Evolutionary conservation across 495 filamentous ascomycete species (phyloP).

Genomic region (Penicillium verhagenii): DNA sequence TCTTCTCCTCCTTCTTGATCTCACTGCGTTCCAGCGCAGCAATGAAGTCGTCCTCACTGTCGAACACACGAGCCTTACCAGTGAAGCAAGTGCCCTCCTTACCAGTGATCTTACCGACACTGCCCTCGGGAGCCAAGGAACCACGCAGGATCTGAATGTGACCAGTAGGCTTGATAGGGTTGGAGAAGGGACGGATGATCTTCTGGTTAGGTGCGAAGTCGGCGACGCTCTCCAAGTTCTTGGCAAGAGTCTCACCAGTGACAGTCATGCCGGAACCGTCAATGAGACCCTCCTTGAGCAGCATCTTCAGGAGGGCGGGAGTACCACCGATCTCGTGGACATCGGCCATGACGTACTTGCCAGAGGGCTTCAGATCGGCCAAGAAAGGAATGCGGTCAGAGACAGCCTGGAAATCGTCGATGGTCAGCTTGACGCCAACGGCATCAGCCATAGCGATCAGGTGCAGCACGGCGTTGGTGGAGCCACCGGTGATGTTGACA

Average conservation of each 20-base stretch:
- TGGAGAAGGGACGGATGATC: conserved; percentile 86
- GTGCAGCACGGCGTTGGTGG: conserved; percentile 96
- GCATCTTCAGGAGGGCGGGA: conserved; percentile 84
- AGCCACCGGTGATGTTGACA: conserved; percentile 92
- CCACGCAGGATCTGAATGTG: conserved; percentile 97
- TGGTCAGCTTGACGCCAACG: conserved; percentile 88
- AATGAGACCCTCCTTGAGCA: conserved; percentile 86
- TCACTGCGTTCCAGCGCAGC: conserved; percentile 72
- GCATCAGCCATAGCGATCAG: conserved; percentile 94
- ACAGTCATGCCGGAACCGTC: conserved; percentile 88
- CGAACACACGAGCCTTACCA: conserved; percentile 84
- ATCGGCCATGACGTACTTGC: conserved; percentile 96
- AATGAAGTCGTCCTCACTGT: conserved; percentile 81
- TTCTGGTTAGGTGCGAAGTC: conserved; percentile 81
- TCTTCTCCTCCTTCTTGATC: conserved; percentile 96
- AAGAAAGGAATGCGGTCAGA: conserved; percentile 90
- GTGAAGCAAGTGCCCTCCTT: conserved; percentile 91
- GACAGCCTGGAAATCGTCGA: conserved; percentile 96
- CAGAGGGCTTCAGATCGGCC: conserved; percentile 94
- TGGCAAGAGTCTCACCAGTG: conserved; percentile 87
- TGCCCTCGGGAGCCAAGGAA: conserved; percentile 84
- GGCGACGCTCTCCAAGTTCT: conserved; percentile 79
- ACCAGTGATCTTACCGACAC: conserved; percentile 96
- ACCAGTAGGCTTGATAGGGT: conserved; percentile 91
- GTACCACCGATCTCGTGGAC: conserved; percentile 88